phyloP scores from a whole-genome alignment of 306 rosid species.

The Lathyrus tuberosus region DNA sequence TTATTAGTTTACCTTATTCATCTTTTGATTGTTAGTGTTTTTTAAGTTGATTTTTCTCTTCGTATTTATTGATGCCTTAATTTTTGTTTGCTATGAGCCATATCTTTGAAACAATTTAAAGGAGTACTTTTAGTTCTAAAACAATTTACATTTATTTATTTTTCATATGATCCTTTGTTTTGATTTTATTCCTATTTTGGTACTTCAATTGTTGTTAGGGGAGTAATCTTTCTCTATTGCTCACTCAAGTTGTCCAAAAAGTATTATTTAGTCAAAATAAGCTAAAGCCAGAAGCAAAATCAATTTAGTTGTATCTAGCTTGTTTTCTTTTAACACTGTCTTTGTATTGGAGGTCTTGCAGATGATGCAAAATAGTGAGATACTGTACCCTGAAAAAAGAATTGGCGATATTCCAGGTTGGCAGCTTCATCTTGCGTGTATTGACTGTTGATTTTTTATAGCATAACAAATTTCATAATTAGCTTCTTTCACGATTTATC shows the following conservation, averaged over 20 bases:
- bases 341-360: slow-evolving; percentile 46
- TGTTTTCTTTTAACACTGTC: slow-evolving; percentile 20
- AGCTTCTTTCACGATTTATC: not conserved
- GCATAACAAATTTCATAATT: not conserved
- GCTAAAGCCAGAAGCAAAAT: not conserved
- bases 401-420: slow-evolving; percentile 85
- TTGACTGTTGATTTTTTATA: not conserved
- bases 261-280: not conserved
- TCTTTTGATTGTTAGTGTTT: not conserved
- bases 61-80: not conserved
- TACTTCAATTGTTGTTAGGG: not conserved
- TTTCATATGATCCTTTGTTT: not conserved
- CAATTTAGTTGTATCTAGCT: not conserved
- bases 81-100: not conserved
- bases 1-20: not conserved
- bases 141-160: not conserved
- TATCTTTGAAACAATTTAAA: not conserved
- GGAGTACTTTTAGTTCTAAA: slow-evolving; percentile 19
- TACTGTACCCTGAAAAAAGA: slow-evolving; percentile 59
- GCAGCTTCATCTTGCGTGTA: slow-evolving; percentile 40
- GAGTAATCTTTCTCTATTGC: not conserved
- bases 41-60: not conserved
- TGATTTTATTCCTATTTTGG: not conserved
- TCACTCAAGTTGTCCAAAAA: not conserved
- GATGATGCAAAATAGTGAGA: slow-evolving; percentile 68